These are phyloP conservation scores for Neurospora sp. DNA, from an alignment of 495 filamentous ascomycete species.

Conservation along the genomic window DNA sequence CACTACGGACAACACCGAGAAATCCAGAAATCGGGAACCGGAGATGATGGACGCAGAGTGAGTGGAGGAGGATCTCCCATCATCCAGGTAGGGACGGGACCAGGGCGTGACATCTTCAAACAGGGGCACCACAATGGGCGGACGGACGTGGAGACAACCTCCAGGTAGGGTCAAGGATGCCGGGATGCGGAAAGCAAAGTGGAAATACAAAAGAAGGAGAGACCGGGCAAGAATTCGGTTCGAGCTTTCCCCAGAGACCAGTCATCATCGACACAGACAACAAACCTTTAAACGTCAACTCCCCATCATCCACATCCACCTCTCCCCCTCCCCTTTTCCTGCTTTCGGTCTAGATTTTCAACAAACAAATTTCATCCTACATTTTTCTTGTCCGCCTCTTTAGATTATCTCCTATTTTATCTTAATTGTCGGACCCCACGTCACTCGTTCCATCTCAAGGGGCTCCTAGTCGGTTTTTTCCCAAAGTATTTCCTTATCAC, in stretches of 20 bases:
- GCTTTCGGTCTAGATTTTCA: background rate
- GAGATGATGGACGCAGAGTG: background rate
- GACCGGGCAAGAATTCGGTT: background rate
- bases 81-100: background rate
- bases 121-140: background rate
- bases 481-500: background rate
- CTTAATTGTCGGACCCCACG: background rate
- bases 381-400: background rate
- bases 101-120: background rate
- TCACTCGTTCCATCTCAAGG: background rate
- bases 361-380: background rate
- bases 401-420: background rate
- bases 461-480: background rate
- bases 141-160: background rate
- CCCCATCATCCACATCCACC: background rate
- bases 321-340: background rate
- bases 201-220: background rate
- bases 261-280: background rate
- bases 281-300: background rate
- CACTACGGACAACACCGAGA: background rate
- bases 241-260: background rate
- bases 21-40: background rate
- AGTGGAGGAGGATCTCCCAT: background rate
- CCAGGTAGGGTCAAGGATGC: background rate
- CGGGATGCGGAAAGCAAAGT: background rate